Evolutionary conservation across 495 filamentous ascomycete species (phyloP).

Genomic region (Copromyces sp.): DNA sequence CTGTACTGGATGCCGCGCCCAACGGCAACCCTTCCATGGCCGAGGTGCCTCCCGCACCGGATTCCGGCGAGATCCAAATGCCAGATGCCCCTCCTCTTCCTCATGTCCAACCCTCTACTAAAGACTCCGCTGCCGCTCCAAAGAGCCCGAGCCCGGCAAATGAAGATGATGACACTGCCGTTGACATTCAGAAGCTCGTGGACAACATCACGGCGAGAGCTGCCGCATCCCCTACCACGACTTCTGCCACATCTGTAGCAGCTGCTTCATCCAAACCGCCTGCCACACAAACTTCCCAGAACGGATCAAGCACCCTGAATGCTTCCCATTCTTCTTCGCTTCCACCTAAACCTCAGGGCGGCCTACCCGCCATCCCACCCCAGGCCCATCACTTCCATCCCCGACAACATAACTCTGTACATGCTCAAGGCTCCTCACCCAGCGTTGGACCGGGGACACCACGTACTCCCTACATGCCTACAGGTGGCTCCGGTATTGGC

Average conservation of each 20-base stretch:
- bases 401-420: slow-evolving; percentile 19
- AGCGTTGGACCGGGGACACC: slow-evolving; percentile 26
- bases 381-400: slow-evolving; percentile 34
- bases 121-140: slow-evolving; percentile 18
- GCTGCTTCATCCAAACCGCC: slow-evolving; percentile 20
- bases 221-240: slow-evolving; percentile 18
- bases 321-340: slow-evolving; percentile 39
- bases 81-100: slow-evolving; percentile 2
- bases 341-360: slow-evolving; percentile 37
- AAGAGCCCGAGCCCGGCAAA: slow-evolving; percentile 10
- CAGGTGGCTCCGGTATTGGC: slow-evolving; percentile 43
- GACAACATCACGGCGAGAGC: slow-evolving; percentile 40
- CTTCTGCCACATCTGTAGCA: slow-evolving; percentile 10
- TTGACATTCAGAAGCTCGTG: slow-evolving; percentile 41
- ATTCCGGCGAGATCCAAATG: slow-evolving; percentile 2
- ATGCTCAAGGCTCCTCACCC: slow-evolving; percentile 23
- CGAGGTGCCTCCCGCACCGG: slow-evolving; percentile 1
- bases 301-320: slow-evolving; percentile 26
- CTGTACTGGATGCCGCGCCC: slow-evolving; percentile 5
- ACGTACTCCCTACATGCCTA: slow-evolving; percentile 36
- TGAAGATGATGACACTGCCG: slow-evolving; percentile 25
- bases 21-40: slow-evolving; percentile 10
- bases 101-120: slow-evolving; percentile 10
- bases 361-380: slow-evolving; percentile 29
- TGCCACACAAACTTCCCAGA: slow-evolving; percentile 23